Evolutionary conservation across 208 protist genomes (phyloP).

Genomic region (Leishmania lainsoni): DNA sequence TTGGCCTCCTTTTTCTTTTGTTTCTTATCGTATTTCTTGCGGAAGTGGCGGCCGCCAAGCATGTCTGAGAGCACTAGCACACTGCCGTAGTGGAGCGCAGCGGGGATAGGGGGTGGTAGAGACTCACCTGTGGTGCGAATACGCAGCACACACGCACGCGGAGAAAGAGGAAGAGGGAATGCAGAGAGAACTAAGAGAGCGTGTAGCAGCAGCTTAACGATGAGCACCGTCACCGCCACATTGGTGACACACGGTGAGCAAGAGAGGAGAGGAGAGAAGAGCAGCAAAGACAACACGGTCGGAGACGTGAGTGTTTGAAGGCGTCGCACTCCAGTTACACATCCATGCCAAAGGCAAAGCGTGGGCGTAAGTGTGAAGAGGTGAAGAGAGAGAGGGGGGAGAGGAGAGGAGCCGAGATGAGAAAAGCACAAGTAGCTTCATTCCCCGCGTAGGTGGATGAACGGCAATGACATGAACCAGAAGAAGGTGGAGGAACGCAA

Average conservation of each 20-base stretch:
- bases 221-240: background rate
- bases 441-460: background rate
- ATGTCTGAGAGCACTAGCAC: constrained; percentile 28
- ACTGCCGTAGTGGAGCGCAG: background rate
- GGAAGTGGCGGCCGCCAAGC: constrained; percentile 65
- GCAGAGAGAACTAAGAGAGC: background rate
- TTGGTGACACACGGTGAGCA: too few species aligned
- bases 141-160: background rate
- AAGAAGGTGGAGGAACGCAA: background rate
- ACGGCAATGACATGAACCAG: background rate
- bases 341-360: background rate
- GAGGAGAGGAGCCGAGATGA: background rate
- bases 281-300: too few species aligned
- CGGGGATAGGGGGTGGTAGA: background rate
- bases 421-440: background rate
- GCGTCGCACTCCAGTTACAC: background rate
- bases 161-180: background rate
- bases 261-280: too few species aligned
- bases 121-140: background rate
- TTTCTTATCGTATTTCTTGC: constrained; percentile 76
- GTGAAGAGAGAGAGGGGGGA: background rate
- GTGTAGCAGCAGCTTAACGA: background rate
- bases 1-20: constrained; percentile 61
- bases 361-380: background rate
- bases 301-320: too few species aligned